A percentile compares a stretch with the other conserved stretches of the same genome.
Evolutionary conservation across 2,329 filamentous ascomycete species (phyloP).

Genomic region (Fusarium foetens): DNA sequence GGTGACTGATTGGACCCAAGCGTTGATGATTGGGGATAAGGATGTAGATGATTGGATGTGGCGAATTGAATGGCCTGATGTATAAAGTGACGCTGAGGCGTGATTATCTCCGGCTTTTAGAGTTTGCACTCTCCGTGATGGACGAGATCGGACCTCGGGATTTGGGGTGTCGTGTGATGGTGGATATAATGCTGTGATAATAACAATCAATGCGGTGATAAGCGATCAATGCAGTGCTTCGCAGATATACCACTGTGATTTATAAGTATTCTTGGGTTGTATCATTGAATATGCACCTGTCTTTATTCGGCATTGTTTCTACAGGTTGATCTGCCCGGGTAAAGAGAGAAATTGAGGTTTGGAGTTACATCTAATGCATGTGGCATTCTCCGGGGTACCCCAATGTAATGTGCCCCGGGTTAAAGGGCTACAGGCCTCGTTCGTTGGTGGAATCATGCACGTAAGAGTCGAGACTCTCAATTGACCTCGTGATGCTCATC

Average conservation of each 20-base stretch:
- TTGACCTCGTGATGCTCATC: slow-evolving; percentile 8
- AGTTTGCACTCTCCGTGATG: background rate
- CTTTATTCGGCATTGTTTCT: background rate
- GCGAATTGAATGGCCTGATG: slow-evolving; percentile 21
- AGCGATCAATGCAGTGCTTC: background rate
- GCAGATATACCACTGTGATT: background rate
- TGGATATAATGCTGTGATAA: background rate
- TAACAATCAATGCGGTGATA: background rate
- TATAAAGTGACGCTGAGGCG: slow-evolving; percentile 7
- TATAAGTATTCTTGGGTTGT: background rate
- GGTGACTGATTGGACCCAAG: background rate
- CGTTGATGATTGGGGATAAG: background rate
- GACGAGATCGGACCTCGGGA: slow-evolving; percentile 10
- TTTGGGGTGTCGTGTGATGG: slow-evolving; percentile 6
- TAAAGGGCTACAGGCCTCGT: background rate
- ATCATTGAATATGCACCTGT: background rate
- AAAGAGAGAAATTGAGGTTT: background rate
- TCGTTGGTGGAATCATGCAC: slow-evolving; percentile 29
- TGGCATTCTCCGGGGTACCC: slow-evolving; percentile 15
- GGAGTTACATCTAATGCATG: slow-evolving; percentile 5
- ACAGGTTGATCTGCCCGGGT: background rate
- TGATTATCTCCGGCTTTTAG: slow-evolving; percentile 17
- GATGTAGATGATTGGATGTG: slow-evolving; percentile 9
- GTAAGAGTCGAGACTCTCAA: background rate
- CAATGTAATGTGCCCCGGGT: background rate